Base-by-base conservation (phyloP, 495 filamentous ascomycete genomes). In the Lichina pygmaea region DNA sequence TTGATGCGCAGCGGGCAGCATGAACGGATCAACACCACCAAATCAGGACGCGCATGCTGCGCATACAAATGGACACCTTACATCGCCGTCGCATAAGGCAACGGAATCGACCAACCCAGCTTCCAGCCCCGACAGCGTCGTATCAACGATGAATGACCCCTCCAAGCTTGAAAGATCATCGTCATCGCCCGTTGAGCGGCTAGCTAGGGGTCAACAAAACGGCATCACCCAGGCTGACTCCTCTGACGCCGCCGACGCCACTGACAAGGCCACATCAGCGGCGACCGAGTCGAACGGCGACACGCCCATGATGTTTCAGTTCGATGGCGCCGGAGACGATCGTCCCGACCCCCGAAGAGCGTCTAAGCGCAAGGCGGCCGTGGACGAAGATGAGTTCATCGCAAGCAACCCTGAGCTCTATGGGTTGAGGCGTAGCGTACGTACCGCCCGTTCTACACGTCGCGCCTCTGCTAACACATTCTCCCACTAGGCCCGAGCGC, bases 351-450 rank as follows among this genome's bases (percentile, higher is more conserved):
- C 73, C 33, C 63, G 63, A 38, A 70, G 70, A 51, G 69, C 70
- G 38, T 57, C 68, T 24, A 93, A 93, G 66, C 75, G 83, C 52
- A 93, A 86, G 63, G 68, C 70, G 24, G 66, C 66, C 37, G 62
- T 63, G 24, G 69, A 75, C 16, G 77, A 80, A 41, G 81, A 91
- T 32, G 78, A 86, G 17, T 81, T 73, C 52, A 93, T 93, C 51
- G 66, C 73, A 50, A 75, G 83, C 54, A 85, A 97, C 56, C 89
- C 89, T n/a, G 89, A 94, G 56, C 64, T 97, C 15, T 97, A 94
- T 61, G 89, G 86, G 13, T 65, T 99, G 43, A 71, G 89, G 49
- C 71, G 89, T 55, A 97, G 89, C 63, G 85, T 85, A 75, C 46
- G 77, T 57, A 47, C 13, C 13, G 11, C 2, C 36, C 13, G 11